Evolutionary conservation across 805 yeast genomes (phyloP), one percentile per base, ranked within the genome.

Genomic region (Candida awuae): DNA sequence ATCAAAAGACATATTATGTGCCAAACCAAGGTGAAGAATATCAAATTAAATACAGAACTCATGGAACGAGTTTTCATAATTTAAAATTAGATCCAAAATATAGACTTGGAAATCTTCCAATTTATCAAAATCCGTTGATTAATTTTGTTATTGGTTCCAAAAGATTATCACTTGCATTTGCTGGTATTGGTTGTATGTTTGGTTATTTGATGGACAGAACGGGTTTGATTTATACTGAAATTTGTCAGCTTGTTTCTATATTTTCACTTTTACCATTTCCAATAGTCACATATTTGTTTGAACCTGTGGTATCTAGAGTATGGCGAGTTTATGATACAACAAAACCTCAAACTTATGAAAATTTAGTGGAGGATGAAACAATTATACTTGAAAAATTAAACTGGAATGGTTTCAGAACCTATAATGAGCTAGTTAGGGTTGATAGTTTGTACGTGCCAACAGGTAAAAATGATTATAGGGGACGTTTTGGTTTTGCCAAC

Each of bases 281-380:
- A 0, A 56, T 77, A 2, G 61, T 73, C 2, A 66, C 66, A 15
- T 76, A 67, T 51, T 66, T 75, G 36, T 73, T 84, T 3, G 63
- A 67, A 25, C 77, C 84, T 38, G 81, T 80, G 48, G 94, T 85
- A 22, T 66, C 84, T 3, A 64, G 85, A 45, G 74, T 85, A 13
- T 83, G 73, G 61, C 61, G 94, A 32, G 63, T 84, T 17, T 84
- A 84, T 54, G 77, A 77, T 49, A 68, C 71, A 29, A 68, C 71
- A 4, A 64, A 71, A 51, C 75, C 79, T 0, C 88, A 84, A 53
- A 77, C 83, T 1, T 62, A 75, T 39, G 84, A 78, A 35, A 72
- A 70, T 51, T 63, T 85, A 49, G 62, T 70, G 13, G 51, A 59
- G 6, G 76, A 84, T 54, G 94, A 84, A 55, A 67, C 71, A 16